Base-by-base conservation (phyloP, 2,329 filamentous ascomycete genomes). In the Cladosporium sp. region DNA sequence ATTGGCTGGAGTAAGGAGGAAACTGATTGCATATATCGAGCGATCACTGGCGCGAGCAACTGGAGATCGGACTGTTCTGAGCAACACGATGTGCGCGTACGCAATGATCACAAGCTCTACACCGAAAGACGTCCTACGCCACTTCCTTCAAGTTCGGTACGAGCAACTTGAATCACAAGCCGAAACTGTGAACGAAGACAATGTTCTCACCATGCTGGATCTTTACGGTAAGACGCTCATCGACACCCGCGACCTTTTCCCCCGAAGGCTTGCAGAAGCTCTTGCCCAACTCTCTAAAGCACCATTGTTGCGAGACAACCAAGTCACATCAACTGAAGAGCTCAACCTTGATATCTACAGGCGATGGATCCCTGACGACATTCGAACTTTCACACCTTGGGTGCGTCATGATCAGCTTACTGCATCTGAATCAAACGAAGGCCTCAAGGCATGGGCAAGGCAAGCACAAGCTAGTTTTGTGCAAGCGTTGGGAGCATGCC, bases 371-470 rank as follows among this genome's bases (percentile, higher is more conserved):
- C 85, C 90, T 21, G 88, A 93, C 8, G 92, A 96, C 67, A 91
- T 97, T 50, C 87, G 86, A 56, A 90, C 90, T 69, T 97, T 96
- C 74, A 94, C 89, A 0, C 93, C 93, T 0, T 97, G 92, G 80
- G 91, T 96, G 40, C 88, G 91, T 33, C 89, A 96, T 71, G 91
- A 93, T 69, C 91, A 95, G 69, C 71, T 84, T 5, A 73, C 79
- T 28, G 68, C 74, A 33, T 65, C 75, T 2, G 80, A 82, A 21
- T 80, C 75, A 1, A 57, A 77, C 6, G 78, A 80, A 65, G 78
- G 73, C 23, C 72, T 81, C 60, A 67, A 85, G 18, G 81, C 96
- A 0, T 97, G 93, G 93, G 85, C 85, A 8, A 82, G 88, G 53
- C 84, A 91, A 56, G 86, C 89, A 46, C 72, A 74, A 62, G 52